Base-by-base conservation (phyloP, 176 grass and related monocot genomes). In the Thalia dealbata region DNA sequence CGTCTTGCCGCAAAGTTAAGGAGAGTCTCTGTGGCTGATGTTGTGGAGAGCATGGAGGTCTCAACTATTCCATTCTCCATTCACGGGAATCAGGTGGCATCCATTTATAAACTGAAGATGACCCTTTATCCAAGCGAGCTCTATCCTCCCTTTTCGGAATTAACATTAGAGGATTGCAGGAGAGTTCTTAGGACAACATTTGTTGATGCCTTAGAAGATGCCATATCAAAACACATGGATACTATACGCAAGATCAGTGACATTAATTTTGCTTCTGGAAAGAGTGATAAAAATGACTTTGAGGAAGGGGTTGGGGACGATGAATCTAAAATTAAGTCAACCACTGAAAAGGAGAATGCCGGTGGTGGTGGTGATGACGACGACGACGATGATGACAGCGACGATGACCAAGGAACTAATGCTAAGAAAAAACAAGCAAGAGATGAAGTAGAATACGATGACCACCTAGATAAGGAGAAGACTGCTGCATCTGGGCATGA, bases 391-490 rank as follows among this genome's bases (percentile, higher is more conserved):
- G 71, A 87, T 46, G 87, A 80, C 76, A 76, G 81, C 22, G 80
- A 85, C n/a, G 92, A 85, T 42, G 89, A 97, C 23, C 67, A 85
- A 81, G 93, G 85, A 66, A 48, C 78, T 45, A 85, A 87, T 90
- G 82, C 75, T 72, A 79, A 87, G 78, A 78, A 62, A 45, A 92
- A 87, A 78, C 80, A 82, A 83, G 81, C 73, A 73, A 90, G 52
- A 60, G 93, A 97, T 76, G 93, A 92, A 66, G 76, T 97, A 35
- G 93, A 97, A 50, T 97, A 97, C 81, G 89, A 92, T 21, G 89
- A 91, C 76, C 85, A 78, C 72, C 55, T 75, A 54, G 86, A 67
- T 78, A 78, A 74, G 0, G 70, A 81, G 73, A 83, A 68, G 46
- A 8, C 54, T 62, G 69, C 15, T 7, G 81, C 76, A 52, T 75